Percentiles rank a stretch among this genome's conserved stretches.
These are phyloP conservation scores for Dothistroma pini DNA, from an alignment of 2,329 filamentous ascomycete genomes.

Conservation along the genomic window DNA sequence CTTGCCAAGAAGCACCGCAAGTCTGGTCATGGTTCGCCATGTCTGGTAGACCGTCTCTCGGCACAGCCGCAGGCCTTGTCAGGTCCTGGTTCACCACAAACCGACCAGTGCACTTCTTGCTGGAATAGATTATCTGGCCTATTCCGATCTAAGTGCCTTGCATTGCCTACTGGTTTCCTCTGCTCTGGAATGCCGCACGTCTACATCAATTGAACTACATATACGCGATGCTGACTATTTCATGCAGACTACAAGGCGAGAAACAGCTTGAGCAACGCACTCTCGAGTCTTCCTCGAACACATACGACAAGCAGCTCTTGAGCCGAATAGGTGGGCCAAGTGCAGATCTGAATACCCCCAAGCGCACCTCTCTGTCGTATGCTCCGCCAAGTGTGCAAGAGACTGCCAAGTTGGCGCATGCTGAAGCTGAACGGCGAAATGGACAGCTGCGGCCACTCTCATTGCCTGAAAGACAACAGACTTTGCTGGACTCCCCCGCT, in stretches of 20 bases:
- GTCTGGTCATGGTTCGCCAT: constrained; percentile 8
- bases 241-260: constrained; percentile 55
- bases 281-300: constrained; percentile 57
- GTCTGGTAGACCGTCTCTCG: constrained; percentile 15
- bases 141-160: background rate
- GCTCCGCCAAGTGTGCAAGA: constrained; percentile 27
- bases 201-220: background rate
- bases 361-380: constrained; percentile 38
- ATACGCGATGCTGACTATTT: constrained; percentile 18
- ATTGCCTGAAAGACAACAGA: constrained; percentile 40
- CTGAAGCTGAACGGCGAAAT: constrained; percentile 40
- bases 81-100: background rate
- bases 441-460: constrained; percentile 42
- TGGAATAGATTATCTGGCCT: background rate
- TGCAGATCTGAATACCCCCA: constrained; percentile 50
- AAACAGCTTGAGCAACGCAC: constrained; percentile 56
- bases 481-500: constrained; percentile 39
- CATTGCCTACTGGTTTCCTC: background rate
- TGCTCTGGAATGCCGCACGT: background rate
- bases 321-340: constrained; percentile 57
- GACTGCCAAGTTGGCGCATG: constrained; percentile 35
- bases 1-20: constrained; percentile 1
- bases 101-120: background rate
- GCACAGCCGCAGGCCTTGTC: constrained; percentile 13
- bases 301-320: constrained; percentile 60